These are phyloP conservation scores for Groenewaldozyma auringiensis DNA, from an alignment of 1,139 yeast species.

Conservation along the genomic window DNA sequence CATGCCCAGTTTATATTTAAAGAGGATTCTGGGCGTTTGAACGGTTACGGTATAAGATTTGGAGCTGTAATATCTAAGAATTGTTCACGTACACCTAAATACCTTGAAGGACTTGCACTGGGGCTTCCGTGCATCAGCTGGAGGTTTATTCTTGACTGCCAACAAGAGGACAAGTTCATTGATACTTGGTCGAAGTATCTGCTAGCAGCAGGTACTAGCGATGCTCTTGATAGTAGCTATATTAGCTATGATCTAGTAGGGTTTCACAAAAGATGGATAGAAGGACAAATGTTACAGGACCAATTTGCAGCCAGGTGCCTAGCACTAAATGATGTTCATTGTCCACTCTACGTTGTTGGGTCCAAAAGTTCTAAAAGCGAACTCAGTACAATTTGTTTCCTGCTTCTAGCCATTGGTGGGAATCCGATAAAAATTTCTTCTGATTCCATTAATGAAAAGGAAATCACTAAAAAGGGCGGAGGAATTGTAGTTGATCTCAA, in stretches of 20 bases:
- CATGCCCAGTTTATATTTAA: neutral
- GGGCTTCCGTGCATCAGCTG: slow-evolving; percentile 84
- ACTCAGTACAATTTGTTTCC: slow-evolving; percentile 11
- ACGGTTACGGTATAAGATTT: slow-evolving; percentile 32
- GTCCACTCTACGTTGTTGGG: slow-evolving; percentile 21
- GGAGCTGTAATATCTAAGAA: slow-evolving; percentile 58
- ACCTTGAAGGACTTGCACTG: slow-evolving; percentile 73
- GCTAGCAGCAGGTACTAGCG: slow-evolving; percentile 65
- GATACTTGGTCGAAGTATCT: slow-evolving; percentile 48
- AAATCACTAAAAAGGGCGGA: slow-evolving; percentile 7
- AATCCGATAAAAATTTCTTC: slow-evolving; percentile 2
- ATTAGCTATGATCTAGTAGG: slow-evolving; percentile 18
- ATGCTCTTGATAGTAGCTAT: slow-evolving; percentile 24
- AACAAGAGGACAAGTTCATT: slow-evolving; percentile 26
- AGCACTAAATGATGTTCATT: slow-evolving; percentile 14
- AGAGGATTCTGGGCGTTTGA: neutral
- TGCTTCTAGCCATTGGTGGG: slow-evolving; percentile 9
- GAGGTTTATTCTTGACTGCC: slow-evolving; percentile 50
- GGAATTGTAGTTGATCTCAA: slow-evolving; percentile 9
- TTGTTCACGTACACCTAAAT: slow-evolving; percentile 62
- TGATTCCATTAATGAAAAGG: slow-evolving; percentile 1
- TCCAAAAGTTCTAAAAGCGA: slow-evolving; percentile 6
- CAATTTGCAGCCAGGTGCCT: slow-evolving; percentile 22
- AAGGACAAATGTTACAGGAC: slow-evolving; percentile 15
- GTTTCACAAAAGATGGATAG: slow-evolving; percentile 21